Base-by-base conservation (phyloP, 768 basidiomycete species). In the Astraeus odoratus region DNA sequence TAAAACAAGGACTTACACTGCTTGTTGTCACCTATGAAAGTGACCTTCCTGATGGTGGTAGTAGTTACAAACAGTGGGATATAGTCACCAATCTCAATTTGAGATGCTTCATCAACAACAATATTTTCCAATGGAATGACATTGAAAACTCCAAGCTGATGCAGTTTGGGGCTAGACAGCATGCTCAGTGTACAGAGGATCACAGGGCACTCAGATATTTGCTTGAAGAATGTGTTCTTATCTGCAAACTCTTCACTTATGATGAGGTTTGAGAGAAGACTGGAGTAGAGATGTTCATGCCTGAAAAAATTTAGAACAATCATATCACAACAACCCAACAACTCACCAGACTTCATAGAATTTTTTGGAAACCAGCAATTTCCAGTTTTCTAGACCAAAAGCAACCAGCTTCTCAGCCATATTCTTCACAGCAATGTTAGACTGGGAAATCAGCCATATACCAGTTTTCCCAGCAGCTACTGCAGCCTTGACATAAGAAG, bases 391-490 rank as follows among this genome's bases (percentile, higher is more conserved):
- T 47, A 86, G 77, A 0, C 66, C 71, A 56, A 75, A 67, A 7
- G 71, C 61, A n/a, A 69, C 61, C 15, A 92, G 66, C 66, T 88
- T 87, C 56, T 86, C 83, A 42, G 86, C 88, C 66, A 92, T 90
- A 52, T 92, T 91, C 62, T 88, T 90, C 18, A 91, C 89, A 38
- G 86, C 89, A 39, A 91, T 78, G 68, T 92, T 92, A 15, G 83
- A 85, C 56, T 92, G 85, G 26, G 89, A 86, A 56, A 88, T 68
- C 5, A 92, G 75, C 84, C 86, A 92, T 10, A 89, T 78, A 0
- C 83, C 80, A 50, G 58, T 52, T 16, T 61, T 56, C 0, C 67
- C 67, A 38, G 55, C 54, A 22, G 59, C 51, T 19, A 75, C 55
- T 30, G 78, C 73, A 51, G 66, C 64, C 18, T 72, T 60, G 9